Evolutionary conservation across 2,329 filamentous ascomycete species (phyloP), one percentile per base, ranked within the genome.

Genomic region (Amauroascus verrucosus): DNA sequence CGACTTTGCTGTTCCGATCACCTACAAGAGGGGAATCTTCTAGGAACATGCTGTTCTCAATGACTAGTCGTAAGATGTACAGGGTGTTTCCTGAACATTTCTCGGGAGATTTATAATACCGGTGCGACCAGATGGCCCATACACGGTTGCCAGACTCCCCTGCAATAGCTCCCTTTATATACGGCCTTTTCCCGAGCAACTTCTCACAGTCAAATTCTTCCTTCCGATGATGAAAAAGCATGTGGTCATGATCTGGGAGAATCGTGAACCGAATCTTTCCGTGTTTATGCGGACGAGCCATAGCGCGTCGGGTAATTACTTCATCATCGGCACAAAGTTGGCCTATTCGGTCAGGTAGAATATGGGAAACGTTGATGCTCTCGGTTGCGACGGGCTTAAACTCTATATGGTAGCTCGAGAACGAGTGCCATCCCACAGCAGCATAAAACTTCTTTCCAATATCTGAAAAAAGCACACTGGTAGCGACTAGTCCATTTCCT

Each of bases 381-480:
- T 30, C 26, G 4, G n/a, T 28, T 4, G 14, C 11, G 7, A 38
- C 40, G 16, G 57, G 48, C 16, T 53, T 37, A 33, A 63, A 56
- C 35, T 58, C 58, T 3, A 62, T 14, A 38, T 63, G 56, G 40
- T 56, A 54, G 37, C 54, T 59, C 7, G 60, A 51, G 50, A 58
- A 58, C 6, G 58, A 48, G 18, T 51, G 44, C 61, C 62, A 63
- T 48, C 61, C 61, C 24, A 59, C 47, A 1, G 51, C 55, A 11
- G 33, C 24, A 54, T 64, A 64, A 43, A 60, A 64, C 14, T 38
- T 22, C 4, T 51, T 57, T 4, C 60, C 59, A 38, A 63, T 63
- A 46, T 61, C 62, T 3, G 61, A 64, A 53, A 60, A 64, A 0
- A 64, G 57, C 6, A 63, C 49, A 45, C 60, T 61, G 11, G 54